Conservation (phyloP, 23 red algal genomes). For the Chondrus crispus region DNA sequence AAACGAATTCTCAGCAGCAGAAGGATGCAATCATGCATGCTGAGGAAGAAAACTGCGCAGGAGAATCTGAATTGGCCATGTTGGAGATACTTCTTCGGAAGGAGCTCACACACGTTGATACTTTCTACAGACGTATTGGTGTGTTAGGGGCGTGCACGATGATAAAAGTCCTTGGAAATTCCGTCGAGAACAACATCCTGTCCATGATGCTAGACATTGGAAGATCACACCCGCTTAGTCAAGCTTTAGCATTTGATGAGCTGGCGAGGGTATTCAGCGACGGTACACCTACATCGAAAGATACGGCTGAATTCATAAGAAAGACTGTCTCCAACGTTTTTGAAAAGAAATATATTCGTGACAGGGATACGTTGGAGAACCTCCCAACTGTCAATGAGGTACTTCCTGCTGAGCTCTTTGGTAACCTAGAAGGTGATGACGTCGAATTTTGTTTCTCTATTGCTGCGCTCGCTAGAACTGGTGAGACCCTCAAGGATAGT, state of each 20-base stretch:
- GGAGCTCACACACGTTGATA: conserved; percentile 58
- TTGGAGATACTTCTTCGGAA: conserved; percentile 68
- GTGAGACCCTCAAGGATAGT: background rate
- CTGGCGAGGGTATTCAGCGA: conserved; percentile 19
- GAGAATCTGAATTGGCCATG: conserved; percentile 31
- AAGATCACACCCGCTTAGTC: conserved; percentile 12
- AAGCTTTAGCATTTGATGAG: conserved; percentile 63
- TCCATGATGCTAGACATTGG: conserved; percentile 37
- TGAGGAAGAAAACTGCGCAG: background rate
- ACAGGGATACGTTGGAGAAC: background rate
- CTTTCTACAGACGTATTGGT: conserved; percentile 52
- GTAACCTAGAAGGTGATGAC: conserved; percentile 55
- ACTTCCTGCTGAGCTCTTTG: conserved; percentile 20
- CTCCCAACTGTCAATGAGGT: conserved; percentile 30
- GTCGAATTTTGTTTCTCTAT: conserved; percentile 51
- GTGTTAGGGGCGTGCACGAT: conserved; percentile 66
- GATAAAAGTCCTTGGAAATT: conserved; percentile 34
- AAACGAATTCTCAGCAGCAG: background rate
- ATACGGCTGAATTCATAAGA: conserved; percentile 22
- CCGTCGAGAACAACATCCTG: conserved; percentile 32
- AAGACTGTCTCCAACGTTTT: conserved; percentile 37
- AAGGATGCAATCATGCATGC: background rate
- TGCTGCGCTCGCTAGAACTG: conserved; percentile 24
- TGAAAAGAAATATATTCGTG: conserved; percentile 38
- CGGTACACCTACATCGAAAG: background rate